A percentile compares a stretch with the other conserved stretches of the same genome.
These are phyloP conservation scores for Gentiana dahurica DNA, from an alignment of 257 asterid genomes.

Conservation along the genomic window DNA sequence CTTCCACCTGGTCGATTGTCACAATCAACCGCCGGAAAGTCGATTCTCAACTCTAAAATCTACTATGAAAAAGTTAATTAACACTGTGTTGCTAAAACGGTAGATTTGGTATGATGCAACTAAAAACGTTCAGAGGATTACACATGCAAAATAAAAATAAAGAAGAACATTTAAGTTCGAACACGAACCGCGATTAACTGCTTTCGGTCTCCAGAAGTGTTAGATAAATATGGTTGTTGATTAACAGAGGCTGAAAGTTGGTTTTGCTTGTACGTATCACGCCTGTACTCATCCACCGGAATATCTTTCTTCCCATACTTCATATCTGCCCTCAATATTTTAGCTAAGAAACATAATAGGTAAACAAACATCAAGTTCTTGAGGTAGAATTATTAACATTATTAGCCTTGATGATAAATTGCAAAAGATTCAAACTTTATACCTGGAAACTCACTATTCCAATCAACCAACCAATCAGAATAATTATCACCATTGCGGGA, in stretches of 20 bases:
- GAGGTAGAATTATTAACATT: constrained; percentile 1
- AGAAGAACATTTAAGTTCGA: not conserved
- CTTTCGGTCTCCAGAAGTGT: constrained; percentile 38
- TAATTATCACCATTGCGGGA: constrained; percentile 59
- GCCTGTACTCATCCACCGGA: constrained; percentile 65
- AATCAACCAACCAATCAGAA: constrained; percentile 60
- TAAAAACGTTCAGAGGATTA: no score
- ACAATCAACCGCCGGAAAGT: no score
- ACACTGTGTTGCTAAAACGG: no score
- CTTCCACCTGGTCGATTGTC: no score
- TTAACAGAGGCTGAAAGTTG: constrained; percentile 30
- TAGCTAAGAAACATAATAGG: constrained; percentile 38
- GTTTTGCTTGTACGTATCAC: constrained; percentile 60
- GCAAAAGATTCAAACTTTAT: constrained; percentile 3
- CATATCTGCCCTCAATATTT: constrained; percentile 86
- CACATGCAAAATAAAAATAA: not conserved
- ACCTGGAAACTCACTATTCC: constrained; percentile 99
- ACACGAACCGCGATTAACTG: constrained; percentile 53
- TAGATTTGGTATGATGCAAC: no score
- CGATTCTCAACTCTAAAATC: no score
- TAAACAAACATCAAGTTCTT: not conserved
- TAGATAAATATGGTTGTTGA: constrained; percentile 25
- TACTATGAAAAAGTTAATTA: no score
- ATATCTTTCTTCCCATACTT: constrained; percentile 77
- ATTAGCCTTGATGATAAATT: not conserved